Percentiles rank a stretch among this genome's conserved stretches.
phyloP scores from a whole-genome alignment of 2,329 filamentous ascomycete species.

The Pleomassaria siparia region DNA sequence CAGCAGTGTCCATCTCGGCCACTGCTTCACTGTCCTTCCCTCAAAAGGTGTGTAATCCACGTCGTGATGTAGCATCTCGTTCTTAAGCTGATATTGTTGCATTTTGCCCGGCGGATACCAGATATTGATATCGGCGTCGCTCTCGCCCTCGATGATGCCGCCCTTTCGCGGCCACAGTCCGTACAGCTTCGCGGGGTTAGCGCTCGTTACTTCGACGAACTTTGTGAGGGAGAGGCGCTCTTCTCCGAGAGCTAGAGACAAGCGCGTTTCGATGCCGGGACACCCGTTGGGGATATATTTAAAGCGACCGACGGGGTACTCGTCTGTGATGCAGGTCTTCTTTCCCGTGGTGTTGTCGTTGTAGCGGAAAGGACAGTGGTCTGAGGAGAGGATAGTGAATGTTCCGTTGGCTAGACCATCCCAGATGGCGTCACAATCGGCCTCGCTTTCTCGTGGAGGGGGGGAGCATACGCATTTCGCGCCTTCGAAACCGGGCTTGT shows the following conservation, averaged over 20 bases:
- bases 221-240: constrained; percentile 46
- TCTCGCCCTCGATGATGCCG: constrained; percentile 51
- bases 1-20: constrained; percentile 63
- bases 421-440: constrained; percentile 57
- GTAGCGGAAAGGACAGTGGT: constrained; percentile 57
- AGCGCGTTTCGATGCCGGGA: constrained; percentile 60
- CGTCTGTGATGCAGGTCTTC: constrained; percentile 52
- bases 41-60: constrained; percentile 67
- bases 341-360: constrained; percentile 43
- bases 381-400: constrained; percentile 54
- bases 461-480: constrained; percentile 59
- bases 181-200: constrained; percentile 61
- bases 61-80: constrained; percentile 61
- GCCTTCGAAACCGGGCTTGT: constrained; percentile 55
- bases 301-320: constrained; percentile 52
- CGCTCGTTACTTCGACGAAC: constrained; percentile 58
- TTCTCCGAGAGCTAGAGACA: constrained; percentile 51
- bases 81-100: constrained; percentile 50
- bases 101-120: constrained; percentile 54
- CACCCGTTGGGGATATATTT: constrained; percentile 61
- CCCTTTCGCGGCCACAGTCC: constrained; percentile 56
- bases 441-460: constrained; percentile 50
- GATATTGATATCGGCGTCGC: constrained; percentile 59
- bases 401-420: constrained; percentile 54
- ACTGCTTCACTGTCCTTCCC: constrained; percentile 58